phyloP scores from a whole-genome alignment of 2,329 filamentous ascomycete genomes.

The Tothia fuscella region DNA sequence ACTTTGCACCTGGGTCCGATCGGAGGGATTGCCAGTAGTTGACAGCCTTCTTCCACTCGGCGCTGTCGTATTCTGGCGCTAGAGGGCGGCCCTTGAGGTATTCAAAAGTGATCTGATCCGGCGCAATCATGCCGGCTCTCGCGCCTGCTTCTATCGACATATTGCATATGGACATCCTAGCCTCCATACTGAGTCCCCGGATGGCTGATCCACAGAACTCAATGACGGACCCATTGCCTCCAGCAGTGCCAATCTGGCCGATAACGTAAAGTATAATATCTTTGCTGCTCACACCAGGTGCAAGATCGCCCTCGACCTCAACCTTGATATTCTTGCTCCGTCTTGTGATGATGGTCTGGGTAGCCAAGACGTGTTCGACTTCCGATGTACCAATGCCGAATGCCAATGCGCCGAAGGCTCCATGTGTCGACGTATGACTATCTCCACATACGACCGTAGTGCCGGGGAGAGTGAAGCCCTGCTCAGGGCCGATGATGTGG shows the following conservation, averaged over 20 bases:
- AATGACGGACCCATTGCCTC: constrained; percentile 87
- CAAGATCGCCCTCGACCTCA: constrained; percentile 81
- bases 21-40: constrained; percentile 79
- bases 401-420: constrained; percentile 86
- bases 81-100: constrained; percentile 88
- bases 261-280: constrained; percentile 90
- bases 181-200: constrained; percentile 81
- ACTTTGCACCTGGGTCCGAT: constrained; percentile 80
- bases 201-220: constrained; percentile 97
- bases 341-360: constrained; percentile 88
- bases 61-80: constrained; percentile 70
- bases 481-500: constrained; percentile 95
- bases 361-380: constrained; percentile 95
- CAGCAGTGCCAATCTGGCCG: constrained; percentile 86
- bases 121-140: constrained; percentile 91
- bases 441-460: constrained; percentile 97
- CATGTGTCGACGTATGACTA: constrained; percentile 95
- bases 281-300: constrained; percentile 88
- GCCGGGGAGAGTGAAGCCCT: constrained; percentile 94
- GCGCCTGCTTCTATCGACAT: constrained; percentile 98
- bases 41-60: constrained; percentile 80
- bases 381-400: constrained; percentile 98
- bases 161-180: constrained; percentile 98
- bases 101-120: constrained; percentile 85
- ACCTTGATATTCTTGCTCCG: constrained; percentile 98